Evolutionary conservation across 805 yeast species (phyloP), one percentile per base, ranked within the genome.

Genomic region (Scheffersomyces ergatensis): DNA sequence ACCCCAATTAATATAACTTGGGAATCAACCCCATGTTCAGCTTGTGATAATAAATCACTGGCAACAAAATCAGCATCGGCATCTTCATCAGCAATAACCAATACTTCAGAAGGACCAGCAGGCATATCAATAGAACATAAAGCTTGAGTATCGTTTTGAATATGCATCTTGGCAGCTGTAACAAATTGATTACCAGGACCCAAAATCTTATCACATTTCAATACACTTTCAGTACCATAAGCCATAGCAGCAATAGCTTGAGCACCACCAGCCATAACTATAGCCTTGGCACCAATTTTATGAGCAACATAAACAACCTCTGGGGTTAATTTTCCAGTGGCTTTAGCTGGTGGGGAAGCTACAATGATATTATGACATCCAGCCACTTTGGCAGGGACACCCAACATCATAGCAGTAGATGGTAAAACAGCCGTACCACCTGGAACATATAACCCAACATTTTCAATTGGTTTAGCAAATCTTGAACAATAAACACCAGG

Each of bases 141-240:
- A 6, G 99, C 98, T 47, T 83, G 84, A 1, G 97, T 86, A 59
- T 93, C 99, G 57, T 93, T 95, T 55, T 92, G 93, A 38, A 95
- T 93, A 60, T 85, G 72, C 99, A 93, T 93, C 74, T 93, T 93
- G 33, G 99, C 99, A 33, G 99, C 98, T 15, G 99, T 93, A 39
- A 93, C 99, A 62, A 93, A 93, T 70, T 93, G 99, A 70, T 93
- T 93, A 45, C 99, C 99, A 18, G 99, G 99, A 36, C 99, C 99
- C 63, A 93, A 76, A 47, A 93, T 90, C 76, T 93, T 93, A 67
- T 93, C 97, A 58, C 92, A 92, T 67, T 93, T 93, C 38, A 95
- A 85, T 37, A 93, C 83, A 27, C 86, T 70, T 53, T 88, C 89
- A 12, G 99, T 93, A 60, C 99, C 99, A 62, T 93, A 93, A 1